Evolutionary conservation across 2,329 filamentous ascomycete species (phyloP).

Genomic region (Dactylellina cionopaga): DNA sequence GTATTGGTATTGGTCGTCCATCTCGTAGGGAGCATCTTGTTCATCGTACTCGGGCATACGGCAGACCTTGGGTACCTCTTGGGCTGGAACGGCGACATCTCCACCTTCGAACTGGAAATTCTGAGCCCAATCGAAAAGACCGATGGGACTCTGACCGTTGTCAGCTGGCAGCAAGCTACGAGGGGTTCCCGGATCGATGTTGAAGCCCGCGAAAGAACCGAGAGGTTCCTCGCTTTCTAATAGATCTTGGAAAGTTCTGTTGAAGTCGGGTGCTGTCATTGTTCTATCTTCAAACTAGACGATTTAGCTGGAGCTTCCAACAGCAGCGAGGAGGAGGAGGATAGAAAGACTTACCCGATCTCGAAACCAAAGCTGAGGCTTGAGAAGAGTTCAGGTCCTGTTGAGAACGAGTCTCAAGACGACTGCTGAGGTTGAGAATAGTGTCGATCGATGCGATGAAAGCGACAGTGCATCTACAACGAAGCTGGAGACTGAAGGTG

Average conservation of each 20-base stretch:
- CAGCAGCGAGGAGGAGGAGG: background rate
- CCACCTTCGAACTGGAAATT: background rate
- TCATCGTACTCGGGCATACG: background rate
- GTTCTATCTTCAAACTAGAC: background rate
- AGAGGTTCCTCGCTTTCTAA: constrained; percentile 6
- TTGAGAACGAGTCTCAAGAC: background rate
- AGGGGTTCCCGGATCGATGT: background rate
- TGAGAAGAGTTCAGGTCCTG: background rate
- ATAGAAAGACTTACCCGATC: background rate
- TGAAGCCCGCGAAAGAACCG: background rate
- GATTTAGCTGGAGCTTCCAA: background rate
- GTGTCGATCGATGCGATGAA: constrained; percentile 4
- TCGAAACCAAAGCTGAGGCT: background rate
- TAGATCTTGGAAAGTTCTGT: background rate
- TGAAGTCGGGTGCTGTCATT: constrained; percentile 11
- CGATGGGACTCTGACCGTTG: background rate
- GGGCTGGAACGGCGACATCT: background rate
- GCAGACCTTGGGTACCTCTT: background rate
- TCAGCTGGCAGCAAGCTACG: background rate
- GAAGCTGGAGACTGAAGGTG: background rate
- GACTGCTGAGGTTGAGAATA: background rate
- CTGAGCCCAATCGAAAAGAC: background rate
- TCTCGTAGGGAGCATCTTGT: constrained; percentile 33
- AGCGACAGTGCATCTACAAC: constrained; percentile 22
- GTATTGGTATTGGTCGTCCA: background rate